Base-by-base conservation (phyloP, 306 rosid species). In the Abrus pulchellus region DNA sequence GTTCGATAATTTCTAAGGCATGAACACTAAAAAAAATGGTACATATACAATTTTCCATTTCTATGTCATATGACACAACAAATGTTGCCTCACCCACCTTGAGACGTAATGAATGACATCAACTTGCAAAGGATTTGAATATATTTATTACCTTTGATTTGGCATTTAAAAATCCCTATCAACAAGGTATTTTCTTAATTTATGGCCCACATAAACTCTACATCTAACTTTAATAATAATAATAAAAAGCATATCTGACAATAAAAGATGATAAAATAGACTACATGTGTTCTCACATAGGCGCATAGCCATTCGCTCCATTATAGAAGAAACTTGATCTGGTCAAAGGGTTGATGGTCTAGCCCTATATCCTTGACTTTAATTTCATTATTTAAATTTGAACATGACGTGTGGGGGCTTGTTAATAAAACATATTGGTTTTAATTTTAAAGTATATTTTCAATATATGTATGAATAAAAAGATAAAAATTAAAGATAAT, bases 311-410 rank as follows among this genome's bases (percentile, higher is more conserved):
- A 63, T 56, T 28, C 34, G 10, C 59, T 36, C 54, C 67, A 41
- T 56, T 56, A 1, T 4, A 10, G 10, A 29, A 43, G 11, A 45
- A 34, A 41, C 12, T 7, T 57, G 56, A 74, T 32, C 8, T 4
- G 67, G 67, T 28, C 65, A 36, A 30, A 20, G 38, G 75, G 27
- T 69, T 2, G 55, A 30, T 32, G 45, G 29, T 4, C 14, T 29
- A 55, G 6, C 65, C 65, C 3, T 14, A 28, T 29, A 28, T 13
- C 64, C 63, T 27, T 28, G 34, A 12, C 8, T 57, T 57, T 29
- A 57, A 57, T 57, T 57, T 57, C 38, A 28, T 57, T 57, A 10
- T 56, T 56, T 56, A 33, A 56, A 56, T 56, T 56, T 56, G 62
- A 56, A 56, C 62, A 1, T 56, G 59, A 12, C n/a, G 36, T 30